phyloP scores from a whole-genome alignment of 495 filamentous ascomycete genomes.

The Mytilinidion resinicola region DNA sequence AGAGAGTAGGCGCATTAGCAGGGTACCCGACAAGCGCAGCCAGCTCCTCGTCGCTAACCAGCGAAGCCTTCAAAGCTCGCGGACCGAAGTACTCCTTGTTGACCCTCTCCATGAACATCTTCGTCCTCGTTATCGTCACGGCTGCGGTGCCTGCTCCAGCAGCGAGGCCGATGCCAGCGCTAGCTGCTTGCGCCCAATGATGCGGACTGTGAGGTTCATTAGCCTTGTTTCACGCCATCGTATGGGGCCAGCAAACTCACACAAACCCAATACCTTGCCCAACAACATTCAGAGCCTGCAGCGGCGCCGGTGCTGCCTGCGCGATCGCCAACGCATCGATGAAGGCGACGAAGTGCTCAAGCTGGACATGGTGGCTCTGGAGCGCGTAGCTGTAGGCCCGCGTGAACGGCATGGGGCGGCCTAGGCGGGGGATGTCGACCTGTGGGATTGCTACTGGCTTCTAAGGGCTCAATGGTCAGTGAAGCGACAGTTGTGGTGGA shows the following conservation, averaged over 20 bases:
- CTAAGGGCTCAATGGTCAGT: no score
- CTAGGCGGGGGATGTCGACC: no score
- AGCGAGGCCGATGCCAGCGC: background rate
- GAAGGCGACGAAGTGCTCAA: conserved; percentile 1
- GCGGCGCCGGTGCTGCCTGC: conserved; percentile 1
- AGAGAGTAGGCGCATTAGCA: background rate
- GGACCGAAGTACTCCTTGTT: conserved; percentile 2
- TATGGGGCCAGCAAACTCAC: background rate
- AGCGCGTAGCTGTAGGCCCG: conserved; percentile 1
- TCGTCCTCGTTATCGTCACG: background rate
- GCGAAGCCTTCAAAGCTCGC: background rate
- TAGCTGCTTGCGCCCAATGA: no score
- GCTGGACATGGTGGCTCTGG: background rate
- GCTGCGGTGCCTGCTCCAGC: background rate
- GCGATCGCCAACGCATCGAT: background rate
- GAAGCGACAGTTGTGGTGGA: no score
- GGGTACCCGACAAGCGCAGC: background rate
- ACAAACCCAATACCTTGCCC: conserved; percentile 1
- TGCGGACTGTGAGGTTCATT: background rate
- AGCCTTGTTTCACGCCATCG: background rate
- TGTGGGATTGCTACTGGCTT: no score
- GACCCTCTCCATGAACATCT: conserved; percentile 2
- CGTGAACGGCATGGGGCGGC: no score
- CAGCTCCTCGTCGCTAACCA: background rate
- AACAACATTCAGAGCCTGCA: conserved; percentile 1